These are phyloP conservation scores for Rhizophora mangle DNA, from an alignment of 345 rosid species.

Conservation along the genomic window DNA sequence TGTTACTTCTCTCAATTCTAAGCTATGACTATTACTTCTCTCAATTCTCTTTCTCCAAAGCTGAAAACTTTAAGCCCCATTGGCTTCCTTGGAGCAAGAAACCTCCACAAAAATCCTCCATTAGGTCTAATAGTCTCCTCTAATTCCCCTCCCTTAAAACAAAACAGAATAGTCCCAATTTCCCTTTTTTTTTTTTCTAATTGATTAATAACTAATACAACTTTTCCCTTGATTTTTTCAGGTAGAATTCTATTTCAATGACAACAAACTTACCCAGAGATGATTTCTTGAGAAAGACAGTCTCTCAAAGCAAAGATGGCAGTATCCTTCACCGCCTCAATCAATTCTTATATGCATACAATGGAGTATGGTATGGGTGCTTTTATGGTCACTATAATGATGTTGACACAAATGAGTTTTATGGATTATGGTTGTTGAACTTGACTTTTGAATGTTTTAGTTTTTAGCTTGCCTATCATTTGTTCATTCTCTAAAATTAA, in stretches of 20 bases:
- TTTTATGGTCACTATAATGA: too few relatives aligned
- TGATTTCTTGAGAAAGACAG: conserved; percentile 24
- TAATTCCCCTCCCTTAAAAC: too few relatives aligned
- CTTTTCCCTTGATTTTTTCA: background rate
- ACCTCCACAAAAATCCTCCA: conserved; percentile 5
- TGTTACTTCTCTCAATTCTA: too few relatives aligned
- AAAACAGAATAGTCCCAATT: too few relatives aligned
- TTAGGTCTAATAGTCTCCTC: background rate
- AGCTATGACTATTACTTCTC: too few relatives aligned
- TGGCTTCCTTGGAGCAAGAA: conserved; percentile 11
- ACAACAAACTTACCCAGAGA: conserved; percentile 39
- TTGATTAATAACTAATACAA: background rate
- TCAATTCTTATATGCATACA: background rate
- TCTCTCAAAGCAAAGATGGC: conserved; percentile 32
- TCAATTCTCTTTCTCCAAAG: too few relatives aligned
- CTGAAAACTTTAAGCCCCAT: background rate
- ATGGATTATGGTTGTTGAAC: conserved; percentile 1
- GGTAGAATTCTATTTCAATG: conserved; percentile 46
- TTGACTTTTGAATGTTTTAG: conserved; percentile 21
- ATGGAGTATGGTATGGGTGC: too few relatives aligned
- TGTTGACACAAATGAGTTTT: too few relatives aligned
- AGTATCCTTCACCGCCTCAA: conserved; percentile 28
- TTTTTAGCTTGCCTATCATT: conserved; percentile 40
- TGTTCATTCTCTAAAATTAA: conserved; percentile 46
- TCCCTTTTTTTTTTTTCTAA: too few relatives aligned